phyloP scores from a whole-genome alignment of 2,329 filamentous ascomycete genomes.

The Fusarium abutilonis region DNA sequence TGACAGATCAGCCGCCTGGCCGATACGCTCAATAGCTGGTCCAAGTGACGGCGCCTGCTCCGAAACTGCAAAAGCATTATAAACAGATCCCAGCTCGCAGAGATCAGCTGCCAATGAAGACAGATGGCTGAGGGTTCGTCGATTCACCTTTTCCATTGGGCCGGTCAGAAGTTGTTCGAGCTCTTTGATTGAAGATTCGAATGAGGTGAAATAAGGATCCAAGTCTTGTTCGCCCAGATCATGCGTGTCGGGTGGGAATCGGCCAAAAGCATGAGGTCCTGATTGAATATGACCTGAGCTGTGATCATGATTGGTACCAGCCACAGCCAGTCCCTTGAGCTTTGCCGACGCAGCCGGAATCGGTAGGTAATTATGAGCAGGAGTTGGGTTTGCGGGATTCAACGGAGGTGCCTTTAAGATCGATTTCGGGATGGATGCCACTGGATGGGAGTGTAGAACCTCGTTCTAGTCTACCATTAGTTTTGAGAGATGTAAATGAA shows the following conservation, averaged over 20 bases:
- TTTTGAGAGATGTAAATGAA: background rate
- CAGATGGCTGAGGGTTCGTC: slow-evolving; percentile 85
- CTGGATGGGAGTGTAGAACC: slow-evolving; percentile 91
- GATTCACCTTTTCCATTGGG: slow-evolving; percentile 96
- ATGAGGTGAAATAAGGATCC: slow-evolving; percentile 95
- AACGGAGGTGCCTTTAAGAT: slow-evolving; percentile 95
- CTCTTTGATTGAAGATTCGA: slow-evolving; percentile 91
- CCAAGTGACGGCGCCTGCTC: slow-evolving; percentile 90
- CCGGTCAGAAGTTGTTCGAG: slow-evolving; percentile 88
- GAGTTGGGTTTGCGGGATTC: slow-evolving; percentile 89
- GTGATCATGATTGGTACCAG: slow-evolving; percentile 50
- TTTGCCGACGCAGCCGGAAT: slow-evolving; percentile 87
- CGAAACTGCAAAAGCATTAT: slow-evolving; percentile 95
- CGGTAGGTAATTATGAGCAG: slow-evolving; percentile 87
- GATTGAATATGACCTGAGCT: slow-evolving; percentile 52
- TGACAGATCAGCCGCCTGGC: slow-evolving; percentile 93
- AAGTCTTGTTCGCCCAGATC: slow-evolving; percentile 87
- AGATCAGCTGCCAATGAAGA: slow-evolving; percentile 86
- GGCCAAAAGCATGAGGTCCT: slow-evolving; percentile 71
- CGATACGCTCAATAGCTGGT: slow-evolving; percentile 91
- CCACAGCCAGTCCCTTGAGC: slow-evolving; percentile 68
- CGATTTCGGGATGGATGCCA: slow-evolving; percentile 91
- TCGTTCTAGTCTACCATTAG: slow-evolving; percentile 72
- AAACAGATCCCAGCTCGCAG: slow-evolving; percentile 92
- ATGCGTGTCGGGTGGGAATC: slow-evolving; percentile 83